phyloP scores from a whole-genome alignment of 192 early-diverging fungal species.

The Coemansia sp. region DNA sequence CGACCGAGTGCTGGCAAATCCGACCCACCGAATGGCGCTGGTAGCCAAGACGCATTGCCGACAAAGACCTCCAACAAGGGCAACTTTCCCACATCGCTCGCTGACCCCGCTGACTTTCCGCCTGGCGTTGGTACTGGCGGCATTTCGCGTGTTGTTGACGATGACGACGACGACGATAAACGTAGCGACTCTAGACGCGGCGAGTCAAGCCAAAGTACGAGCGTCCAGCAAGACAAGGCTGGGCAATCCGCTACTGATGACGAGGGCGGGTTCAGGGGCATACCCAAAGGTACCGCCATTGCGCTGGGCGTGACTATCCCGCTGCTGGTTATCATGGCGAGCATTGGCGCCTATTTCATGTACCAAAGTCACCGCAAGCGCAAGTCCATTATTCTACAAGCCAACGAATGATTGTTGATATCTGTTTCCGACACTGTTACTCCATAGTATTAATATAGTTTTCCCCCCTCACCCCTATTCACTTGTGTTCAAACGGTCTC shows the following conservation, averaged over 20 bases:
- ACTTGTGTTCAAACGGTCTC: not conserved
- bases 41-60: not conserved
- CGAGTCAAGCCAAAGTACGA: not conserved
- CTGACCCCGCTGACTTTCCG: not conserved
- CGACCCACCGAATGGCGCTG: not conserved
- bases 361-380: slow-evolving; percentile 14
- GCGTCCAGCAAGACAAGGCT: not conserved
- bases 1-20: not conserved
- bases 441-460: not conserved
- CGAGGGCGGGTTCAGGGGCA: not conserved
- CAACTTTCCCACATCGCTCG: not conserved
- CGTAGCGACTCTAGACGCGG: not conserved
- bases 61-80: not conserved
- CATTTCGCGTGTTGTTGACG: not conserved
- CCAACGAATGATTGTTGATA: not conserved
- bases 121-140: slow-evolving; percentile 1
- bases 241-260: not conserved
- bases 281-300: slow-evolving; percentile 17
- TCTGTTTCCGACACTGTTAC: not conserved
- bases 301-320: slow-evolving; percentile 28
- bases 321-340: slow-evolving; percentile 13
- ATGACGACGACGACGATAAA: not conserved
- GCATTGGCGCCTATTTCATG: slow-evolving; percentile 13
- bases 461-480: not conserved
- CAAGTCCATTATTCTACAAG: not conserved